Conservation (phyloP, 73 alveolate genomes). For the Uronychia binucleata region DNA sequence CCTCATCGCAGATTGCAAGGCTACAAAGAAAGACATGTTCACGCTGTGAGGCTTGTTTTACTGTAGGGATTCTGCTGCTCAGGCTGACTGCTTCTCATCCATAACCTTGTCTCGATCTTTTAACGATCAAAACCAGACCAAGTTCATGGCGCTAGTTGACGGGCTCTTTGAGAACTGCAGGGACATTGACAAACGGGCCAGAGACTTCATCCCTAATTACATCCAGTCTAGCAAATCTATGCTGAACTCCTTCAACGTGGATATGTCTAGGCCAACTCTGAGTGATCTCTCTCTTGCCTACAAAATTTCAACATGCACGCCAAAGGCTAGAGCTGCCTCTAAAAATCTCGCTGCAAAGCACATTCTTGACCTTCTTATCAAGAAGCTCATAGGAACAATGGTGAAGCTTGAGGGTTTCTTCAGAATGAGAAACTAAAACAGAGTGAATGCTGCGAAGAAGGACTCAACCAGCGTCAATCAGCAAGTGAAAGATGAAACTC, state of each 20-base stretch:
- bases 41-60: neutral
- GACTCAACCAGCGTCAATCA: neutral
- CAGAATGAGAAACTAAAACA: neutral
- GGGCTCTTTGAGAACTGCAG: neutral
- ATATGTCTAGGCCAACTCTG: neutral
- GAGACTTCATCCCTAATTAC: too few species aligned
- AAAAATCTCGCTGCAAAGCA: neutral
- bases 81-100: neutral
- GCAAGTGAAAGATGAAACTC: neutral
- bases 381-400: neutral
- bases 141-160: neutral
- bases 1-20: neutral
- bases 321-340: neutral
- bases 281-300: neutral
- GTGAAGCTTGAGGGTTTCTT: neutral
- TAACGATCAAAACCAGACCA: neutral
- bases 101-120: neutral
- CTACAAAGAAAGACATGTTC: neutral
- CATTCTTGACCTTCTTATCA: neutral
- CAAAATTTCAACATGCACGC: neutral
- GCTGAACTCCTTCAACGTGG: too few species aligned
- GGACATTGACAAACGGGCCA: neutral
- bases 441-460: neutral
- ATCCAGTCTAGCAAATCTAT: too few species aligned
- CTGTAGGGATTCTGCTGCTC: neutral